Evolutionary conservation across 305 asterid species (phyloP).

Genomic region (Fraxinus greggii): DNA sequence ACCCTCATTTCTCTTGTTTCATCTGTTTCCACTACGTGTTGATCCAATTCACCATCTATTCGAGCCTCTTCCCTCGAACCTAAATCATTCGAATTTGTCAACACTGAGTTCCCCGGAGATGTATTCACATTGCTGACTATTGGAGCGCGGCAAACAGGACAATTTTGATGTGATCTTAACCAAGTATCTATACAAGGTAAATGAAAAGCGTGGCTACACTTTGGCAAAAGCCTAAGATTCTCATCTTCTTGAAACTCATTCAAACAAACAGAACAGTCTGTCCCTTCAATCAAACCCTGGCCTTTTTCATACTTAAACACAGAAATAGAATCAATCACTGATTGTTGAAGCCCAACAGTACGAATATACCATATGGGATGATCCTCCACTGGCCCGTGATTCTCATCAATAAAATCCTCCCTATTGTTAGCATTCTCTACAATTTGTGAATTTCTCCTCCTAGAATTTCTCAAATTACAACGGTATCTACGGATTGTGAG

Average conservation of each 20-base stretch:
- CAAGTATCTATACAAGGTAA: conserved; percentile 66
- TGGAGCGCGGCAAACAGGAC: conserved; percentile 81
- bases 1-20: not conserved
- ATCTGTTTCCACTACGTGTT: conserved; percentile 3
- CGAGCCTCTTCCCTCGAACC: conserved; percentile 11
- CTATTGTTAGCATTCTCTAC: conserved; percentile 14
- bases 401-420: conserved; percentile 37
- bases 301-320: conserved; percentile 40
- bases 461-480: conserved; percentile 7
- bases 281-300: conserved; percentile 40
- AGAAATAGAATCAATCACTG: conserved; percentile 57
- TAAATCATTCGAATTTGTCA: not conserved
- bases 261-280: conserved; percentile 70
- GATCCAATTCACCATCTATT: not conserved
- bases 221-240: conserved; percentile 59
- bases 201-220: conserved; percentile 80
- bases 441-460: not conserved
- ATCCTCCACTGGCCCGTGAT: conserved; percentile 41
- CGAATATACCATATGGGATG: conserved; percentile 70
- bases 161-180: conserved; percentile 63
- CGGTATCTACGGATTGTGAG: conserved; percentile 38
- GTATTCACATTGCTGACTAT: conserved; percentile 13
- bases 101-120: not conserved
- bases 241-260: conserved; percentile 66
- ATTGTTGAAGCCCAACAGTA: conserved; percentile 55